A percentile compares a stretch with the other conserved stretches of the same genome.
Evolutionary conservation across 1,139 yeast genomes (phyloP).

Genomic region (Suhomyces chickasaworum): DNA sequence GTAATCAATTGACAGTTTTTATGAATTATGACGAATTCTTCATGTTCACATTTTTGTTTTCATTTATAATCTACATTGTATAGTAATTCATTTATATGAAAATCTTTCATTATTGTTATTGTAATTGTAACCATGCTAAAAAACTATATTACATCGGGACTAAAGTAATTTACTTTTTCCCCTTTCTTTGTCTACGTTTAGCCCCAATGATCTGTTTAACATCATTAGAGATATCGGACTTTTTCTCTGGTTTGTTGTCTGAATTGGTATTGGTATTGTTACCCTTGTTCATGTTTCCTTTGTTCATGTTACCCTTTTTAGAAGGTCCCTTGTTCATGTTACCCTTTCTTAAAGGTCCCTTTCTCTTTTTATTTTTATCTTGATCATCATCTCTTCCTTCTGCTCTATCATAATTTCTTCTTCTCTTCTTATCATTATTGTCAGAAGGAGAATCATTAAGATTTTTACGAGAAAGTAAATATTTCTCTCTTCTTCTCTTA

Average conservation of each 20-base stretch:
- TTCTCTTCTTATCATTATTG: conserved; percentile 23
- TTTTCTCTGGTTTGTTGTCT: conserved; percentile 21
- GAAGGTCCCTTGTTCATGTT: conserved; percentile 1
- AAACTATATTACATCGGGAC: conserved; percentile 4
- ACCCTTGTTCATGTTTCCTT: conserved; percentile 3
- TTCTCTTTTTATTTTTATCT: conserved; percentile 25
- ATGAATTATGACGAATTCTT: conserved; percentile 20
- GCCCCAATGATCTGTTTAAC: conserved; percentile 64
- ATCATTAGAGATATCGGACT: conserved; percentile 53
- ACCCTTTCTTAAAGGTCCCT: conserved; percentile 13
- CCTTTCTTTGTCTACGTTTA: conserved; percentile 69
- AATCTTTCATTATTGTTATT: conserved; percentile 1
- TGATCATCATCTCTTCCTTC: conserved; percentile 19
- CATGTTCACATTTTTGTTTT: conserved; percentile 7
- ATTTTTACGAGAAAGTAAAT: conserved; percentile 46
- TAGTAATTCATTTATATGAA: conserved; percentile 12
- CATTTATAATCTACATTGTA: conserved; percentile 9
- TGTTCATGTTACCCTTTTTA: conserved; percentile 2
- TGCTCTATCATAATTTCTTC: conserved; percentile 26
- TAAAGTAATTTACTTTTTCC: conserved; percentile 37
- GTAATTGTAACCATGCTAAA: conserved; percentile 4
- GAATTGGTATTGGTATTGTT: too few species aligned
- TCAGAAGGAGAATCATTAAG: conserved; percentile 19
- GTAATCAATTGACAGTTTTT: conserved; percentile 16
- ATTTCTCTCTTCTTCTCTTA: conserved; percentile 81